Percentiles rank a stretch among this genome's conserved stretches.
These are phyloP conservation scores for Solidago caesia DNA, from an alignment of 129 eudicot genomes.

Conservation along the genomic window DNA sequence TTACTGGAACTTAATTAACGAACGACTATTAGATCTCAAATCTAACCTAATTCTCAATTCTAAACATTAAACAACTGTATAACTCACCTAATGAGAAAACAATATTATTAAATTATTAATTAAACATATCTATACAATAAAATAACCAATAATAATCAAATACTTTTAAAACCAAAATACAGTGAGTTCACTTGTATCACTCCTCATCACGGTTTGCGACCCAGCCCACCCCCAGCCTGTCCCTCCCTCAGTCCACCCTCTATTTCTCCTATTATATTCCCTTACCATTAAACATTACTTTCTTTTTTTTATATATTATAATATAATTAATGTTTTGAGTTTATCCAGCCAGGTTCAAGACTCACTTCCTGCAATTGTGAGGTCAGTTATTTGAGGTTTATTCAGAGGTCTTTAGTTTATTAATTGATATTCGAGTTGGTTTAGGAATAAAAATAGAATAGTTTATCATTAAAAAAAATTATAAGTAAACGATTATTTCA, in stretches of 20 bases:
- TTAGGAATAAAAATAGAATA: too few species aligned
- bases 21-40: conserved; percentile 1
- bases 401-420: too few species aligned
- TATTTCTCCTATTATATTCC: background rate
- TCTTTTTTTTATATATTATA: background rate
- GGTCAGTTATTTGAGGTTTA: too few species aligned
- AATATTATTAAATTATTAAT: background rate
- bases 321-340: too few species aligned
- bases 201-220: conserved; percentile 22
- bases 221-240: conserved; percentile 30
- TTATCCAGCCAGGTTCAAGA: too few species aligned
- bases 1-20: background rate
- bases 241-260: conserved; percentile 27
- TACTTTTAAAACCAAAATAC: background rate
- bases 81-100: background rate
- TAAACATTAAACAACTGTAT: background rate
- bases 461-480: too few species aligned
- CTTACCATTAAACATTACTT: background rate
- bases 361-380: too few species aligned
- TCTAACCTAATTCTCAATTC: background rate
- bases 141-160: background rate
- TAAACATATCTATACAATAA: background rate
- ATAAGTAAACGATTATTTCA: too few species aligned
- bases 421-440: too few species aligned
- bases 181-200: conserved; percentile 18